phyloP scores from a whole-genome alignment of 495 filamentous ascomycete species.

The Aspergillus egyptiacus region DNA sequence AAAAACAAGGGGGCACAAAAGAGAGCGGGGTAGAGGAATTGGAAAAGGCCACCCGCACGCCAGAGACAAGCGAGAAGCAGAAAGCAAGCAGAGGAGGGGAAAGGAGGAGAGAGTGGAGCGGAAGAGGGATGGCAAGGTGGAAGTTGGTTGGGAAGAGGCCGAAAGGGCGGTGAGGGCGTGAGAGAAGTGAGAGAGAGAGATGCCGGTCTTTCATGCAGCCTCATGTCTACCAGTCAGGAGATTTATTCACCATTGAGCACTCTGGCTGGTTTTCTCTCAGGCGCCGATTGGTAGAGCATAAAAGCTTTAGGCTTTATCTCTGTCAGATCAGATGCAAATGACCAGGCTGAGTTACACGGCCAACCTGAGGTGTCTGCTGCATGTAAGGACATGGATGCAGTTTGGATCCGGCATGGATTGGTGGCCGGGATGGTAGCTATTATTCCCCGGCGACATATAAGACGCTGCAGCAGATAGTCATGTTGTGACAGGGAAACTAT shows the following conservation, averaged over 20 bases:
- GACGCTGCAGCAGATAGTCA: background rate
- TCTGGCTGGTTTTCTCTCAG: background rate
- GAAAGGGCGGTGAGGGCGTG: constrained; percentile 16
- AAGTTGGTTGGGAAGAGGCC: constrained; percentile 7
- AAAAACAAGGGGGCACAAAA: background rate
- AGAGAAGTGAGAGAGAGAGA: no score
- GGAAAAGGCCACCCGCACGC: background rate
- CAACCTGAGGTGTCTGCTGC: background rate
- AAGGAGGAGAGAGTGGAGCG: constrained; percentile 7
- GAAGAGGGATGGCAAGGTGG: constrained; percentile 1
- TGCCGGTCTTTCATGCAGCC: no score
- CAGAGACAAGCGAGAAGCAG: background rate
- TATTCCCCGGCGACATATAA: constrained; percentile 1
- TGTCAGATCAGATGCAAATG: constrained; percentile 12
- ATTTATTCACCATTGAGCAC: background rate
- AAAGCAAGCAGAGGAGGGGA: constrained; percentile 10
- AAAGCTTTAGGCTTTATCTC: background rate
- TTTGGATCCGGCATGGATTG: background rate
- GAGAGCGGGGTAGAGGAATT: constrained; percentile 6
- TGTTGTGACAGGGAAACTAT: background rate
- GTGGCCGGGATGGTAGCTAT: background rate
- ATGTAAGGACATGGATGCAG: constrained; percentile 5
- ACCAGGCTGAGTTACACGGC: constrained; percentile 7
- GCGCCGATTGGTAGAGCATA: constrained; percentile 5
- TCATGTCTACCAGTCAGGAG: background rate